phyloP scores from a whole-genome alignment of 164 flowering plant genomes.

The Magnolia sinica region DNA sequence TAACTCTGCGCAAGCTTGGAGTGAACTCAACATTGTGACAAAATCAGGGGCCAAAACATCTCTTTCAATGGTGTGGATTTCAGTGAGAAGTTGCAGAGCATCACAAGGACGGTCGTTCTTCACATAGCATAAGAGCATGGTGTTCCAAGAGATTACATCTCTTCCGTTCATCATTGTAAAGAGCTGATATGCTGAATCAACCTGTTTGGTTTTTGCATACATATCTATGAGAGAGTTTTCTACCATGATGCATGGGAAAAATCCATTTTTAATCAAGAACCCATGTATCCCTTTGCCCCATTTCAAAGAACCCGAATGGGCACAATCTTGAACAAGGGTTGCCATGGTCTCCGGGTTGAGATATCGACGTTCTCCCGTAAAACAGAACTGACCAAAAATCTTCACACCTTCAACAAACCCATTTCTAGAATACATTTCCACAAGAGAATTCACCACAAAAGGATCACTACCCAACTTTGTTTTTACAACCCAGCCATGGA shows the following conservation, averaged over 20 bases:
- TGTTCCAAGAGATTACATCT: slow-evolving; percentile 33
- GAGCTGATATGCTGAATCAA: slow-evolving; percentile 7
- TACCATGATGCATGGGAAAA: slow-evolving; percentile 15
- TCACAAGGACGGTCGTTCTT: slow-evolving; percentile 10
- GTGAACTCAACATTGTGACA: slow-evolving; percentile 22
- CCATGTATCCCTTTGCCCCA: slow-evolving; percentile 28
- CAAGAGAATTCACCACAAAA: slow-evolving; percentile 23
- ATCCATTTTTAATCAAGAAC: slow-evolving; percentile 21
- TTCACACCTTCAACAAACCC: slow-evolving; percentile 17
- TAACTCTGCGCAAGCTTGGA: slow-evolving; percentile 41
- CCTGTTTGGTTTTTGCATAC: slow-evolving; percentile 25
- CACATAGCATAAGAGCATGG: slow-evolving; percentile 25
- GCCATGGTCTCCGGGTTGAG: slow-evolving; percentile 30
- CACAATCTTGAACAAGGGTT: slow-evolving; percentile 27
- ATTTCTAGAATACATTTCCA: slow-evolving; percentile 25
- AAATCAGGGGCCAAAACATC: slow-evolving; percentile 16
- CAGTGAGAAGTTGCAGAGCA: slow-evolving; percentile 17
- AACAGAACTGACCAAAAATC: slow-evolving; percentile 18
- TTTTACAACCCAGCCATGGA: slow-evolving; percentile 31
- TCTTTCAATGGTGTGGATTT: slow-evolving; percentile 9
- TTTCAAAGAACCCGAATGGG: slow-evolving; percentile 12
- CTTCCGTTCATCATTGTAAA: slow-evolving; percentile 16
- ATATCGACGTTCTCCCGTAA: slow-evolving; percentile 21
- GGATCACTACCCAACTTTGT: slow-evolving; percentile 8
- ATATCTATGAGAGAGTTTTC: slow-evolving; percentile 36